phyloP scores from a whole-genome alignment of 768 basidiomycete species.

The Dacryopinax spathularia region DNA sequence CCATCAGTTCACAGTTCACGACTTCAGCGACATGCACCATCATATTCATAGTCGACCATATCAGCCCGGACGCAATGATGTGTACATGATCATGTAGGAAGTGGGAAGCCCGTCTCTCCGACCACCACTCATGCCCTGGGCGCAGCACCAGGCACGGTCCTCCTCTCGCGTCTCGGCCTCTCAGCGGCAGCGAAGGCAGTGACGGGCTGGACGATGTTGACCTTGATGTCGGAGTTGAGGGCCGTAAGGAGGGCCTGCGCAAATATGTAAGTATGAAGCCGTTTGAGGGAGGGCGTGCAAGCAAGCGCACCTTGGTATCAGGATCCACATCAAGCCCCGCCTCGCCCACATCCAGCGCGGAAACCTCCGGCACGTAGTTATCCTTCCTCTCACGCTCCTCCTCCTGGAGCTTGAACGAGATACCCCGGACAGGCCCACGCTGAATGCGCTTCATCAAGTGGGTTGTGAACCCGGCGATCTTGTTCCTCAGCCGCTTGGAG shows the following conservation, averaged over 20 bases:
- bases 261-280: too few species aligned
- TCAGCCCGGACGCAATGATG: not conserved
- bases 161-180: conserved; percentile 54
- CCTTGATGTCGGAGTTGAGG: conserved; percentile 88
- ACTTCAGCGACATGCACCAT: conserved; percentile 2
- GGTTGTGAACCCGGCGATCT: conserved; percentile 98
- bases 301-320: conserved; percentile 69
- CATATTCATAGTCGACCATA: conserved; percentile 3
- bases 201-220: conserved; percentile 53
- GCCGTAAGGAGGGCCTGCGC: conserved; percentile 78
- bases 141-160: conserved; percentile 68
- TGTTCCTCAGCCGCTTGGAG: conserved; percentile 98
- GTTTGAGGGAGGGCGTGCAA: not conserved
- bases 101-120: not conserved
- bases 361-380: conserved; percentile 97
- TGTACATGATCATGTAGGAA: not conserved
- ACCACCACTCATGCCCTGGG: not conserved
- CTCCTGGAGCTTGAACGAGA: conserved; percentile 99
- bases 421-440: conserved; percentile 93
- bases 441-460: conserved; percentile 99
- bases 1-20: too few species aligned
- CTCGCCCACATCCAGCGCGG: conserved; percentile 72
- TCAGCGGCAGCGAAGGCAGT: conserved; percentile 43
- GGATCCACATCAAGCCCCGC: conserved; percentile 71
- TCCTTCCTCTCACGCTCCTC: conserved; percentile 99